Conservation (phyloP, 345 rosid genomes). For the Eucalyptus tenuipes region DNA sequence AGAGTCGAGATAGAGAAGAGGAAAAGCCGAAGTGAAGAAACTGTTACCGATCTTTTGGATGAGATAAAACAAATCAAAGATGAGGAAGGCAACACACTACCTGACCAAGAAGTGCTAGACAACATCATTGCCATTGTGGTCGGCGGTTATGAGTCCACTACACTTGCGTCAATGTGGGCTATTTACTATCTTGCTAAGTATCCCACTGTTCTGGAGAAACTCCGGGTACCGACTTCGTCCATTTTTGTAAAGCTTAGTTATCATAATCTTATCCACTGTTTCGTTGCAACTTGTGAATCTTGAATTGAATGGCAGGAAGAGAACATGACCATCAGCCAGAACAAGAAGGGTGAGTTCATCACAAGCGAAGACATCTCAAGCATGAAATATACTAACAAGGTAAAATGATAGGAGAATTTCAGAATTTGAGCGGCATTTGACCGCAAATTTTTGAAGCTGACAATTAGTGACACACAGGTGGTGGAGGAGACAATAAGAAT, state of each 20-base stretch:
- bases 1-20: conserved; percentile 15
- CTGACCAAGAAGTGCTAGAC: conserved; percentile 29
- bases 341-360: conserved; percentile 18
- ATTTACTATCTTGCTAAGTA: conserved; percentile 27
- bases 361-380: conserved; percentile 19
- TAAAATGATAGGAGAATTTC: neutral
- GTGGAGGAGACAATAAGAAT: conserved; percentile 30
- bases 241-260: neutral
- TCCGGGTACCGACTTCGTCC: conserved; percentile 1
- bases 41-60: conserved; percentile 23
- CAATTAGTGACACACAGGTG: neutral
- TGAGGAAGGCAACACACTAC: conserved; percentile 18
- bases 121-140: conserved; percentile 21
- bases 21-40: neutral
- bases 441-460: neutral
- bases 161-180: conserved; percentile 24
- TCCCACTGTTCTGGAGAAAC: conserved; percentile 11
- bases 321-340: conserved; percentile 5
- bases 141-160: conserved; percentile 18
- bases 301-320: conserved; percentile 18
- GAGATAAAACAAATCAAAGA: conserved; percentile 21
- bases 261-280: neutral
- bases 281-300: neutral
- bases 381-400: conserved; percentile 24
- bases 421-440: neutral